Base-by-base conservation (phyloP, 2,329 filamentous ascomycete genomes). In the Penicillium sp. region DNA sequence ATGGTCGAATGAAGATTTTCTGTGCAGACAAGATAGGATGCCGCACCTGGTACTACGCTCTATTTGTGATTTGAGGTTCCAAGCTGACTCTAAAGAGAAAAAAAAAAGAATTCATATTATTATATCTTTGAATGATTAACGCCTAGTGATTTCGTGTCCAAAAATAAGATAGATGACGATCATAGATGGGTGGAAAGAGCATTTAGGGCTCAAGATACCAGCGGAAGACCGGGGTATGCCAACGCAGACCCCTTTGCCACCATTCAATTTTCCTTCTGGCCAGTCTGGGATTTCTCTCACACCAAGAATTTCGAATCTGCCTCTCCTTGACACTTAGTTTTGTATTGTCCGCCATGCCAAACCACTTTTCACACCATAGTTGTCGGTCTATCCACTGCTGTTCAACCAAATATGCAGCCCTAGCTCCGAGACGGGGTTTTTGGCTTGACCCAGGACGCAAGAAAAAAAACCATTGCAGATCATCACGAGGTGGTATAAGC, bases 391-490 rank as follows among this genome's bases (percentile, higher is more conserved):
- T 9, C 52, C 52, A 47, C 40, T 2, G 12, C 18, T 23, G 3
- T 45, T 46, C 23, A 33, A 53, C 42, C 40, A 53, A 24, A n/a
- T 16, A 2, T 18, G 38, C 30, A 26, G 28, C 40, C 26, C n/a
- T 14, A 18, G 5, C 5, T 20, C 51, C 51, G 9, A 35, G 33
- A 18, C 3, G 3, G 26, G 51, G 42, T 18, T 38, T 51, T 3
- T 47, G 1, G 16, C 2, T 1, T 24, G 20, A 33, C 11, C 42
- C 52, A 9, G 43, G 42, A 2, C 16, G n/a, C 52, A 47, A 5
- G 28, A 54, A 12, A 26, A 5, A 47, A 24, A 53, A 28, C 51
- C 42, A 53, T 9, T 46, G 42, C 12, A 53, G 38, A 26, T 53
- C 51, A 24, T 47, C 42, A n/a, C 28, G 23, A 16, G 9, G n/a